Conservation (phyloP, 495 filamentous ascomycete genomes). For the Pseudomonodictys pantanalensis region DNA sequence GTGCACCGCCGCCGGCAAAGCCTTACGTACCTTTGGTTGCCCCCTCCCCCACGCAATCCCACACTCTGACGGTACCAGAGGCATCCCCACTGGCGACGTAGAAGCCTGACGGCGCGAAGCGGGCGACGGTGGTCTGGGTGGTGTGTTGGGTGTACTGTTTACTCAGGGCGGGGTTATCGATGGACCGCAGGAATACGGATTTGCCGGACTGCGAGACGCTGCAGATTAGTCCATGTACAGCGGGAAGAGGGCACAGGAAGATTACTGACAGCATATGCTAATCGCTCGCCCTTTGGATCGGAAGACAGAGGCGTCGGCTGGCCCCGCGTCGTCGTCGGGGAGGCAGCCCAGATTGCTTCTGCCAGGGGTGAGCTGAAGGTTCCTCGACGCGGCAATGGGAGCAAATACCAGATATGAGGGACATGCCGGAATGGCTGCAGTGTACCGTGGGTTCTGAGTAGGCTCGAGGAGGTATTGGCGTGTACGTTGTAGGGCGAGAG, state of each 20-base stretch:
- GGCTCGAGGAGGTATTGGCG: no score
- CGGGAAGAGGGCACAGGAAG: background rate
- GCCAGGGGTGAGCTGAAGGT: no score
- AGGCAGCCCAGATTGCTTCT: constrained; percentile 73
- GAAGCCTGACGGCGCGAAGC: constrained; percentile 91
- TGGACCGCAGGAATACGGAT: constrained; percentile 88
- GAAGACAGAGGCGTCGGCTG: constrained; percentile 86
- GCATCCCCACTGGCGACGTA: constrained; percentile 93
- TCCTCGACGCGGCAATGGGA: background rate
- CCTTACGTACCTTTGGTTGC: constrained; percentile 56
- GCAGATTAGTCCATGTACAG: background rate
- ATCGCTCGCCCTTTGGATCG: constrained; percentile 85
- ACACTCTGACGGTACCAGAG: constrained; percentile 78
- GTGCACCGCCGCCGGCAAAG: background rate
- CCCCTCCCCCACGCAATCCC: constrained; percentile 70
- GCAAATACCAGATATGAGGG: constrained; percentile 19
- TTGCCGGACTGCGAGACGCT: constrained; percentile 71
- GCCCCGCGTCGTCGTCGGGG: constrained; percentile 78
- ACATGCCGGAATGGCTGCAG: constrained; percentile 3
- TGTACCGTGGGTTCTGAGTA: no score
- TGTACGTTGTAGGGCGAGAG: no score
- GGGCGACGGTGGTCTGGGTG: constrained; percentile 80
- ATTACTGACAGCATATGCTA: constrained; percentile 81
- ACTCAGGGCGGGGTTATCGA: constrained; percentile 78
- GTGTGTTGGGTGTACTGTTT: constrained; percentile 92